phyloP scores from a whole-genome alignment of 192 early-diverging fungal genomes.

The Phycomyces blakesleeanus region DNA sequence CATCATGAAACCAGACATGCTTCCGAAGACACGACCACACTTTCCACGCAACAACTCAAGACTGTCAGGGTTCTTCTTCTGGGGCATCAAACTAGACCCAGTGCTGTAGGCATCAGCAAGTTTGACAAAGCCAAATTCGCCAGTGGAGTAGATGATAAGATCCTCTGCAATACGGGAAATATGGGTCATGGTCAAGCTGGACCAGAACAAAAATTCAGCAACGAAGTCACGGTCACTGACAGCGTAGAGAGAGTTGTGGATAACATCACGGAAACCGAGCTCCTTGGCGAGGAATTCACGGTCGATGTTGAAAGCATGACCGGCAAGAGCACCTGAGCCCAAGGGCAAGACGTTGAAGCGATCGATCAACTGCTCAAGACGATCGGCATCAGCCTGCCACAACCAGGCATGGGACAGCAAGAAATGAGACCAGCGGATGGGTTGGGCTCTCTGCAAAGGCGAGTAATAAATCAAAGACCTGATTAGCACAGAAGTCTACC shows the following conservation, averaged over 20 bases:
- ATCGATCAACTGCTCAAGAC: conserved; percentile 75
- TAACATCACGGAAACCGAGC: conserved; percentile 80
- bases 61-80: conserved; percentile 99
- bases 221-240: conserved; percentile 97
- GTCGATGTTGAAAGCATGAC: conserved; percentile 95
- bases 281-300: conserved; percentile 85
- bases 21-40: conserved; percentile 93
- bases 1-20: conserved; percentile 96
- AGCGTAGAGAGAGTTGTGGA: conserved; percentile 88
- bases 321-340: conserved; percentile 92
- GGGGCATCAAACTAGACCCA: conserved; percentile 96
- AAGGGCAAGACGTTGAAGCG: conserved; percentile 85
- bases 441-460: conserved; percentile 78
- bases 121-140: conserved; percentile 92
- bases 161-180: conserved; percentile 90
- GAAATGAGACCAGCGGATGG: conserved; percentile 95
- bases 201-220: conserved; percentile 95
- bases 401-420: conserved; percentile 87
- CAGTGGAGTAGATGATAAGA: conserved; percentile 89
- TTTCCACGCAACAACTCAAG: conserved; percentile 96
- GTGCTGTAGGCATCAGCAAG: conserved; percentile 98
- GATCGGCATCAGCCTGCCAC: conserved; percentile 85
- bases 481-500: too few relatives aligned
- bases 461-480: not conserved
- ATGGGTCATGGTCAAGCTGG: conserved; percentile 88